phyloP scores from a whole-genome alignment of 2,329 filamentous ascomycete genomes.

The Sphaerulina vaccinii region DNA sequence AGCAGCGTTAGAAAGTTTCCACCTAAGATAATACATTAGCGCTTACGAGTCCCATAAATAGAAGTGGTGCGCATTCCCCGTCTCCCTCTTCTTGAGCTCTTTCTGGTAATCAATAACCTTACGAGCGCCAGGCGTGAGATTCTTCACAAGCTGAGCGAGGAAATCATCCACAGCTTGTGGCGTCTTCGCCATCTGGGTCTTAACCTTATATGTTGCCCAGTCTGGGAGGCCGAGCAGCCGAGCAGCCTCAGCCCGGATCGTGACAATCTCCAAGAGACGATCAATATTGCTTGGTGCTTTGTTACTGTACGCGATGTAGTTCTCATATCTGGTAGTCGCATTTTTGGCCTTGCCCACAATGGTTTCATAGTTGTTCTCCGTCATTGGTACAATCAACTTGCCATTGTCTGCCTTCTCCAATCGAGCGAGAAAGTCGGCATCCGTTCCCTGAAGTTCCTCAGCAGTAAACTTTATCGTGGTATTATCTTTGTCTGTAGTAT shows the following conservation, averaged over 20 bases:
- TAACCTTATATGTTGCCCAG: neutral
- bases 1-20: neutral
- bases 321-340: neutral
- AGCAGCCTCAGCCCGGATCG: conserved; percentile 4
- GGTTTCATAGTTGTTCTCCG: neutral
- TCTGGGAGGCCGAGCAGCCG: conserved; percentile 1
- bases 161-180: conserved; percentile 2
- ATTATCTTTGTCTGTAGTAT: neutral
- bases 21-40: neutral
- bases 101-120: neutral
- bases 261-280: neutral
- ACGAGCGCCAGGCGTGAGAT: neutral
- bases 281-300: conserved; percentile 2
- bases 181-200: conserved; percentile 4
- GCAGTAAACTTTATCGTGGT: neutral
- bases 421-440: neutral
- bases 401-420: neutral
- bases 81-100: conserved; percentile 1
- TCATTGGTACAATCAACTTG: neutral
- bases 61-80: neutral
- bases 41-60: neutral
- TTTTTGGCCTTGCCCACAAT: neutral
- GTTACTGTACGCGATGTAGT: neutral
- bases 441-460: neutral
- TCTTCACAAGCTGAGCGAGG: neutral